Conservation (phyloP, 164 flowering plant species). For the Paratinospora sagittata region DNA sequence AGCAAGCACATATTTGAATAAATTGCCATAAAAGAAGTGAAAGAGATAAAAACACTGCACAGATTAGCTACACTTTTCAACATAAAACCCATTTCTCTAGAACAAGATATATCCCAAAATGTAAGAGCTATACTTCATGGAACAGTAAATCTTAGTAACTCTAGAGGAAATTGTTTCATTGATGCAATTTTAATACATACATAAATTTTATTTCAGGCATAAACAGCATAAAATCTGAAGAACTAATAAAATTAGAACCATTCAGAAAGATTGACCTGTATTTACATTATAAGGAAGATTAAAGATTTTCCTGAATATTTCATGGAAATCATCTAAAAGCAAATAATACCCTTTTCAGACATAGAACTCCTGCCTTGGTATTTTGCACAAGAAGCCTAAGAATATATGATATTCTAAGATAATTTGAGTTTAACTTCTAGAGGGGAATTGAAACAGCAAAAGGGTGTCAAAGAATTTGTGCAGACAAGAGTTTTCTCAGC, state of each 20-base stretch:
- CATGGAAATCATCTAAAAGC: background rate
- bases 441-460: background rate
- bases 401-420: background rate
- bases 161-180: conserved; percentile 5
- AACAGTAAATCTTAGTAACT: background rate
- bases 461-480: conserved; percentile 19
- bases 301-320: background rate
- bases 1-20: too few species aligned
- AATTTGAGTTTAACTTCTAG: background rate
- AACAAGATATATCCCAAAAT: too few species aligned
- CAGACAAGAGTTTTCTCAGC: conserved; percentile 31
- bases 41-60: too few species aligned
- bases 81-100: too few species aligned
- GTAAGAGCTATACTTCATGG: too few species aligned
- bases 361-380: conserved; percentile 1
- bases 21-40: too few species aligned
- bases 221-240: background rate
- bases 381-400: conserved; percentile 1
- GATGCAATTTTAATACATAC: conserved; percentile 1
- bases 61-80: too few species aligned
- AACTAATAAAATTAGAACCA: conserved; percentile 5
- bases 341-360: conserved; percentile 5
- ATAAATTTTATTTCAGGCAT: background rate
- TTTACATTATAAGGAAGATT: conserved; percentile 13
- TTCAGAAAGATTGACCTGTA: conserved; percentile 5